Conservation (phyloP, 768 basidiomycete genomes). For the Tubosaeta brunneosetosa region DNA sequence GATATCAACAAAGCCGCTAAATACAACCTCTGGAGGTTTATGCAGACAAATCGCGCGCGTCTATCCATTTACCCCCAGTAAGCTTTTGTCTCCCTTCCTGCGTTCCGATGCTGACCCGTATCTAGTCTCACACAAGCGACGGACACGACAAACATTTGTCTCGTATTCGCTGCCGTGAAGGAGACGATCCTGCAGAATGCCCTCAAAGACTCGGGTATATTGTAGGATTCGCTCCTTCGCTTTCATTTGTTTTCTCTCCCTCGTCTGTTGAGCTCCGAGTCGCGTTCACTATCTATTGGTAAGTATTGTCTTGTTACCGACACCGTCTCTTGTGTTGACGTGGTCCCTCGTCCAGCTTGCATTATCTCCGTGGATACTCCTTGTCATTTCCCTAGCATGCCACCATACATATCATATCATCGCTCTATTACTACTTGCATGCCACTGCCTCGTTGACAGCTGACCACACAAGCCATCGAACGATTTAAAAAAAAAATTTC, state of each 20-base stretch:
- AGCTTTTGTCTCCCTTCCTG: constrained; percentile 24
- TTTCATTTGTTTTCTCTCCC: not conserved
- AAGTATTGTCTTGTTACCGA: not conserved
- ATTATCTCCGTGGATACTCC: constrained; percentile 31
- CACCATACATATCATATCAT: constrained; percentile 27
- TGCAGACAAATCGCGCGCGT: constrained; percentile 81
- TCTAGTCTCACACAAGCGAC: constrained; percentile 80
- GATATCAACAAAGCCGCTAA: constrained; percentile 95
- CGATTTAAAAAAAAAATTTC: too few relatives aligned
- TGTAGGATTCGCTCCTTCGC: constrained; percentile 34
- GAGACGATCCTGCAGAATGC: constrained; percentile 93
- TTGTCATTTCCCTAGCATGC: constrained; percentile 22
- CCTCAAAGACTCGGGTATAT: constrained; percentile 78
- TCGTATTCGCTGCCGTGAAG: constrained; percentile 86
- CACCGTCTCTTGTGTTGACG: not conserved
- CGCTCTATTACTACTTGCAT: constrained; percentile 15
- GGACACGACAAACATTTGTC: constrained; percentile 76
- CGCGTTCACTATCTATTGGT: constrained; percentile 27
- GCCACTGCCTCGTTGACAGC: not conserved
- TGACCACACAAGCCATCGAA: not conserved
- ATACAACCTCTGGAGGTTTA: constrained; percentile 92
- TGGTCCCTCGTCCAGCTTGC: constrained; percentile 11
- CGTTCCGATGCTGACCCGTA: not conserved
- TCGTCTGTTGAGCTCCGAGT: constrained; percentile 8
- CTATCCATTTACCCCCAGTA: constrained; percentile 91